These are phyloP conservation scores for Penicillium tannophilum DNA, from an alignment of 495 filamentous ascomycete genomes.

Conservation along the genomic window DNA sequence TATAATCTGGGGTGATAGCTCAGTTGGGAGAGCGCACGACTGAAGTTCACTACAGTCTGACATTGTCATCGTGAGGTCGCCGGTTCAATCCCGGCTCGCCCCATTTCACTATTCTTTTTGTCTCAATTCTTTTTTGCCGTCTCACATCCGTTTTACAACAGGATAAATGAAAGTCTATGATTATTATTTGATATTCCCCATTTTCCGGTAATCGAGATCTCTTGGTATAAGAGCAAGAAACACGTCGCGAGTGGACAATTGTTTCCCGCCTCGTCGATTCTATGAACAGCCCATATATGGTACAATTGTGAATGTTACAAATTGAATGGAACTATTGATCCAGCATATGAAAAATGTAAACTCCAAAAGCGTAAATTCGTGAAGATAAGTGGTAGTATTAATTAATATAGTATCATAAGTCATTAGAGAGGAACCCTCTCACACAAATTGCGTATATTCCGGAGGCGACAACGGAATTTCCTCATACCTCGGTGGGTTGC, in stretches of 20 bases:
- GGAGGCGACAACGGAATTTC: constrained; percentile 5
- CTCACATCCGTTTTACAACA: too few species aligned
- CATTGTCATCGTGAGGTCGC: not conserved
- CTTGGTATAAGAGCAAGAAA: too few species aligned
- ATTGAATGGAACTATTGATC: not conserved
- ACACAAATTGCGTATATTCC: not conserved
- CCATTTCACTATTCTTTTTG: not conserved
- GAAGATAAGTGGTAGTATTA: not conserved
- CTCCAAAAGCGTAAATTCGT: not conserved
- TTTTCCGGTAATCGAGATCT: too few species aligned
- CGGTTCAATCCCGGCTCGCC: not conserved
- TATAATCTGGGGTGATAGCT: not conserved
- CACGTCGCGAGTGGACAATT: too few species aligned
- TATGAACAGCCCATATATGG: too few species aligned
- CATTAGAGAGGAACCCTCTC: not conserved
- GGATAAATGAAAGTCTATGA: too few species aligned
- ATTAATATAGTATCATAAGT: not conserved
- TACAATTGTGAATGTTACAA: too few species aligned
- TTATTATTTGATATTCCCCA: too few species aligned
- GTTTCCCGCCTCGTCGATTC: too few species aligned
- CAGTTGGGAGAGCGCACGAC: not conserved
- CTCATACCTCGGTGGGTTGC: constrained; percentile 3
- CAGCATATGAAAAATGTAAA: too few species aligned
- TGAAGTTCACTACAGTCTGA: not conserved
- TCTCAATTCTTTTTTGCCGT: too few species aligned